Evolutionary conservation across 2,329 filamentous ascomycete species (phyloP).

Genomic region (Apiospora pterosperma): DNA sequence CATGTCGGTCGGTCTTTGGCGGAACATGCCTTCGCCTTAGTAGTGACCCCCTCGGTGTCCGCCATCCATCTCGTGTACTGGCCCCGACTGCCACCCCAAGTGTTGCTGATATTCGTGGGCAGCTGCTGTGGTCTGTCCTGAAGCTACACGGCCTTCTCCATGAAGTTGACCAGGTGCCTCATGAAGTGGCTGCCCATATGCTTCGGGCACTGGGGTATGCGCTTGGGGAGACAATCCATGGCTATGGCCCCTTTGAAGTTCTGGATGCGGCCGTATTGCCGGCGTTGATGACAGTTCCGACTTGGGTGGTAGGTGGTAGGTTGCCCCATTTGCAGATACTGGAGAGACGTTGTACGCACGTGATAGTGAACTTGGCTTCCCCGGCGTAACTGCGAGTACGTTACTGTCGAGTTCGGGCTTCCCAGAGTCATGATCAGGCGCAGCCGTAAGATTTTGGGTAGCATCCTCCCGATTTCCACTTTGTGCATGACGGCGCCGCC

Average conservation of each 20-base stretch:
- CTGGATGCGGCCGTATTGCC: conserved; percentile 17
- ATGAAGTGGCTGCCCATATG: conserved; percentile 16
- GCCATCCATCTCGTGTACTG: conserved; percentile 25
- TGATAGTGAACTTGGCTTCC: conserved; percentile 7
- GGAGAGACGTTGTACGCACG: conserved; percentile 21
- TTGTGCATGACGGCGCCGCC: conserved; percentile 15
- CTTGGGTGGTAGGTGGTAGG: conserved; percentile 15
- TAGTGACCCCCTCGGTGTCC: background rate
- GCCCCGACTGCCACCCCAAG: conserved; percentile 23
- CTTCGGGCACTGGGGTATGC: conserved; percentile 13
- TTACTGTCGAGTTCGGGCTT: conserved; percentile 25
- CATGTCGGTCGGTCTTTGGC: background rate
- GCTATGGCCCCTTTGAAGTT: conserved; percentile 10
- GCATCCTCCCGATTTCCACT: conserved; percentile 4
- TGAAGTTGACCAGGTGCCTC: conserved; percentile 18
- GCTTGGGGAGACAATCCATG: conserved; percentile 2
- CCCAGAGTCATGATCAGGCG: background rate
- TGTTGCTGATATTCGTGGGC: conserved; percentile 17
- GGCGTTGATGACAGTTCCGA: conserved; percentile 11
- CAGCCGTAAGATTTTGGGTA: background rate
- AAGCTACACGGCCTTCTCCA: conserved; percentile 12
- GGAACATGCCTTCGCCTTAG: background rate
- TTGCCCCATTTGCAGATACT: conserved; percentile 17
- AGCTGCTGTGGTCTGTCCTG: conserved; percentile 11
- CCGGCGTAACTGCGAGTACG: conserved; percentile 3